These are phyloP conservation scores for Tolypocladium capitatum DNA, from an alignment of 2,329 filamentous ascomycete genomes.

Conservation along the genomic window DNA sequence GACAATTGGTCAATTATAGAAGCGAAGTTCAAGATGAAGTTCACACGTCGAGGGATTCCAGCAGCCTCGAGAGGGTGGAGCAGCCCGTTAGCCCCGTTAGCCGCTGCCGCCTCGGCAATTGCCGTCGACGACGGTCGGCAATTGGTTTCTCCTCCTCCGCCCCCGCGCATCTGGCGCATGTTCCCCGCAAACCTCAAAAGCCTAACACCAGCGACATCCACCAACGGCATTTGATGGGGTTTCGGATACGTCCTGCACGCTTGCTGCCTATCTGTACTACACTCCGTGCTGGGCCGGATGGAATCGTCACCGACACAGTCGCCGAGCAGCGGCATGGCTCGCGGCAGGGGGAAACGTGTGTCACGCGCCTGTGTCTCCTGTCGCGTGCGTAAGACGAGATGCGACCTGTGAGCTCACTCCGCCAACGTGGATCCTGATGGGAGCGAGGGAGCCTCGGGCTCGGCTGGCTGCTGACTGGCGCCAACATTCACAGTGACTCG, in stretches of 20 bases:
- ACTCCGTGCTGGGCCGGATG: conserved; percentile 1
- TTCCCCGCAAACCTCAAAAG: conserved; percentile 1
- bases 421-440: neutral
- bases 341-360: conserved; percentile 14
- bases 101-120: neutral
- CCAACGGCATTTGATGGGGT: neutral
- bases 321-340: conserved; percentile 7
- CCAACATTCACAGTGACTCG: conserved; percentile 11
- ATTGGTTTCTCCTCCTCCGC: neutral
- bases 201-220: neutral
- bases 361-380: conserved; percentile 18
- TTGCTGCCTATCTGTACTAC: neutral
- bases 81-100: neutral
- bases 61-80: neutral
- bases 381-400: conserved; percentile 17
- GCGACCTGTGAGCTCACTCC: conserved; percentile 15
- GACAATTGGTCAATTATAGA: neutral
- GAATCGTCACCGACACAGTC: conserved; percentile 6
- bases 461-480: conserved; percentile 1
- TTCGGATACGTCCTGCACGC: neutral
- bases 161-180: too few relatives aligned
- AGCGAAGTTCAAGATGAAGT: neutral
- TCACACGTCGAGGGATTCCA: neutral
- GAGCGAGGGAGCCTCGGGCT: neutral
- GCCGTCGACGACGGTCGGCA: neutral